Percentiles rank a stretch among this genome's conserved stretches.
These are phyloP conservation scores for Aspergillus pseudotamarii DNA, from an alignment of 2,329 filamentous ascomycete species.

Conservation along the genomic window DNA sequence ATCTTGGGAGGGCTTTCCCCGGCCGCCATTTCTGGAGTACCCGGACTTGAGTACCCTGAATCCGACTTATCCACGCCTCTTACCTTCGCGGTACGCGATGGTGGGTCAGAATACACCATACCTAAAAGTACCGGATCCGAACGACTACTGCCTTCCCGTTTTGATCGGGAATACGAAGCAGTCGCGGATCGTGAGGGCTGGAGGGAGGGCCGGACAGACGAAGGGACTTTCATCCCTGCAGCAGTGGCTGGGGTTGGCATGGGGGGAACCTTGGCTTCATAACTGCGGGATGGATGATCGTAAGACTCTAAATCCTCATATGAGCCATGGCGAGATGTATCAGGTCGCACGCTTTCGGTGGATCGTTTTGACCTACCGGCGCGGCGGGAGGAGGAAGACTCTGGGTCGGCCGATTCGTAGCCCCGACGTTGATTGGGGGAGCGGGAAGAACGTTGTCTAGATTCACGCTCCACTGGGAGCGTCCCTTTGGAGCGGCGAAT, in stretches of 20 bases:
- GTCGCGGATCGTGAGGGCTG: constrained; percentile 35
- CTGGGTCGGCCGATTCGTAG: constrained; percentile 36
- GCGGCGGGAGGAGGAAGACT: constrained; percentile 33
- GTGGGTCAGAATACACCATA: constrained; percentile 30
- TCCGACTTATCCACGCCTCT: constrained; percentile 42
- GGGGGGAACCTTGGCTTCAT: constrained; percentile 34
- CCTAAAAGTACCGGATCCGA: constrained; percentile 30
- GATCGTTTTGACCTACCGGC: constrained; percentile 34
- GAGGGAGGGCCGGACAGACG: constrained; percentile 33
- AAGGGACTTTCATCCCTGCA: constrained; percentile 32
- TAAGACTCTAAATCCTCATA: constrained; percentile 33
- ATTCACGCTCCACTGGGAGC: constrained; percentile 24
- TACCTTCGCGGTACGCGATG: constrained; percentile 39
- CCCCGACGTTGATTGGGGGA: constrained; percentile 35
- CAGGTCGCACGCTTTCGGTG: constrained; percentile 26
- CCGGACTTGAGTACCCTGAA: constrained; percentile 50
- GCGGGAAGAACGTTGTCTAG: constrained; percentile 34
- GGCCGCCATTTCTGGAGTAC: constrained; percentile 43
- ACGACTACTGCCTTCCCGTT: constrained; percentile 31
- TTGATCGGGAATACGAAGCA: constrained; percentile 33
- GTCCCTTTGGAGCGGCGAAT: constrained; percentile 38
- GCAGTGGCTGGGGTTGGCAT: constrained; percentile 41
- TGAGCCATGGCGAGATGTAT: constrained; percentile 35
- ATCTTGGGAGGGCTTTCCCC: constrained; percentile 38
- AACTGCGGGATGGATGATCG: constrained; percentile 18